A percentile compares a stretch with the other conserved stretches of the same genome.
These are phyloP conservation scores for Herpetospermum pedunculosum DNA, from an alignment of 306 rosid genomes.

Conservation along the genomic window DNA sequence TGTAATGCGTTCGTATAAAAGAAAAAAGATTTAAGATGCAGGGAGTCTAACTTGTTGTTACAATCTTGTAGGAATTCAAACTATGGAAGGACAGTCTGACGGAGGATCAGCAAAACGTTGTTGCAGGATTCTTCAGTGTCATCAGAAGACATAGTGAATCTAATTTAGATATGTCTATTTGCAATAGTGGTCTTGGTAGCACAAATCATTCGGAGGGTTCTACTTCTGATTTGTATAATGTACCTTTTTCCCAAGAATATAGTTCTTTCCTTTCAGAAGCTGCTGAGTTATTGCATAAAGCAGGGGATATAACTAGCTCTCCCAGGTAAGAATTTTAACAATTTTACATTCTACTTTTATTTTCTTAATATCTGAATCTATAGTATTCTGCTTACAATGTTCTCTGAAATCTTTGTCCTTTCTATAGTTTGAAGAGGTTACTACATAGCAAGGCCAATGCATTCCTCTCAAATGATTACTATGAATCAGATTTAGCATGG, in stretches of 20 bases:
- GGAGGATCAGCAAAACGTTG: constrained; percentile 48
- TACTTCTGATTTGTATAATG: constrained; percentile 38
- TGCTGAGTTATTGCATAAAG: constrained; percentile 68
- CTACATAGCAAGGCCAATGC: constrained; percentile 86
- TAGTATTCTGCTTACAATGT: constrained; percentile 4
- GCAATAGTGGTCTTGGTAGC: constrained; percentile 8
- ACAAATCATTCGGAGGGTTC: constrained; percentile 14
- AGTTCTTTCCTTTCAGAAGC: constrained; percentile 51
- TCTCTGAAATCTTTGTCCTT: constrained; percentile 15
- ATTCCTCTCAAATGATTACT: constrained; percentile 83
- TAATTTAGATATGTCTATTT: constrained; percentile 33
- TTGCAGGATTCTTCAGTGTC: constrained; percentile 67
- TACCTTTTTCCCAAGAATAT: constrained; percentile 79
- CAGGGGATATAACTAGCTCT: constrained; percentile 52
- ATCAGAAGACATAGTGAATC: constrained; percentile 60
- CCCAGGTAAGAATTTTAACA: constrained; percentile 38
- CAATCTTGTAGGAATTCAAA: constrained; percentile 63
- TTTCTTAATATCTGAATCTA: neutral
- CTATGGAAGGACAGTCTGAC: constrained; percentile 60
- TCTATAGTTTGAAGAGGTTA: constrained; percentile 71
- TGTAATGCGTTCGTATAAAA: neutral
- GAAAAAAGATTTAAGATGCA: constrained; percentile 3
- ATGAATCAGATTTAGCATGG: constrained; percentile 89
- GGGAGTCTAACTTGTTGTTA: constrained; percentile 12
- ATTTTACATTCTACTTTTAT: constrained; percentile 1